These are phyloP conservation scores for Biscutella laevigata DNA, from an alignment of 441 rosid genomes.

Conservation along the genomic window DNA sequence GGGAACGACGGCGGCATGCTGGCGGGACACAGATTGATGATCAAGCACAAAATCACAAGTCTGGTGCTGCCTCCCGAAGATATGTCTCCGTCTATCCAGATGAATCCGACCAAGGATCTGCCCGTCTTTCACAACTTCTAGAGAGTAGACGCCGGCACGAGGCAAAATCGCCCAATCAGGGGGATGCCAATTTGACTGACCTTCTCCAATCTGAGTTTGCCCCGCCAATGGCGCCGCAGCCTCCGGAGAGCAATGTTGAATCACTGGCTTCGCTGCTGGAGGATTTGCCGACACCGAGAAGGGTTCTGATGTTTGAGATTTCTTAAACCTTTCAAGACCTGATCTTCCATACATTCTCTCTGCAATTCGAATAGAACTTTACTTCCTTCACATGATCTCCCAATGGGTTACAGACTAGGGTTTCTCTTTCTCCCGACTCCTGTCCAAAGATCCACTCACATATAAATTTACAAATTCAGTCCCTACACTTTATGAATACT, in stretches of 20 bases:
- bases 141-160: conserved; percentile 67
- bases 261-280: conserved; percentile 26
- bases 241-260: conserved; percentile 38
- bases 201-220: conserved; percentile 59
- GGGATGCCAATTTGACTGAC: conserved; percentile 92
- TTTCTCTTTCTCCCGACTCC: background rate
- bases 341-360: conserved; percentile 92
- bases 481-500: conserved; percentile 2
- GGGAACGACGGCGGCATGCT: conserved; percentile 90
- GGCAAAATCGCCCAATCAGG: conserved; percentile 98
- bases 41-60: conserved; percentile 91
- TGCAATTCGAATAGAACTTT: too few relatives aligned
- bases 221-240: conserved; percentile 41
- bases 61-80: conserved; percentile 78
- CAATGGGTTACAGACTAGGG: conserved; percentile 4
- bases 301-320: conserved; percentile 89
- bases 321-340: conserved; percentile 84
- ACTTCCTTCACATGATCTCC: background rate
- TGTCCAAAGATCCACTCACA: background rate
- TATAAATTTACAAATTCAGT: background rate
- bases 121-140: conserved; percentile 83
- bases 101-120: conserved; percentile 71
- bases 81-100: conserved; percentile 64
- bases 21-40: conserved; percentile 94
- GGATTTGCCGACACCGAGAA: conserved; percentile 54